Percentiles rank a stretch among this genome's conserved stretches.
Evolutionary conservation across 2,329 filamentous ascomycete species (phyloP).

Genomic region (Venturiaceae sp.): DNA sequence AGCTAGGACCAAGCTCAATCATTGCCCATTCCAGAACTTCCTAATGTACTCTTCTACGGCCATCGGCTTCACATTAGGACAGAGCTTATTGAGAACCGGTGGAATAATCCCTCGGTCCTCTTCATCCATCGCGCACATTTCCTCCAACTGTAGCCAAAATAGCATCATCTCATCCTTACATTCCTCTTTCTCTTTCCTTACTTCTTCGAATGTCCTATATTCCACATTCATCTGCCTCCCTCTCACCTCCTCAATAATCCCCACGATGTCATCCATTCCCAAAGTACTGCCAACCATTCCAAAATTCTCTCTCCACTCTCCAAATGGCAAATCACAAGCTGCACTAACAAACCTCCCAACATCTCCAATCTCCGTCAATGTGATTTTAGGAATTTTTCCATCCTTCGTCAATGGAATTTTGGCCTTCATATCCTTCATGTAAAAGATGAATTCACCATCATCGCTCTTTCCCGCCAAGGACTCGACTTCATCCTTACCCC

Average conservation of each 20-base stretch:
- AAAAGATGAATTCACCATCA: conserved; percentile 12
- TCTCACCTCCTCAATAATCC: conserved; percentile 15
- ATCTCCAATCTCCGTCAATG: conserved; percentile 23
- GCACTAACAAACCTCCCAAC: conserved; percentile 22
- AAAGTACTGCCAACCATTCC: conserved; percentile 22
- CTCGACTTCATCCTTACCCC: conserved; percentile 12
- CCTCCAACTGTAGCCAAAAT: background rate
- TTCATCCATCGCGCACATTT: background rate
- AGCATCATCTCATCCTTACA: background rate
- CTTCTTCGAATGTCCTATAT: conserved; percentile 11
- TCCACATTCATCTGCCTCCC: conserved; percentile 9
- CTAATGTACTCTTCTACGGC: background rate
- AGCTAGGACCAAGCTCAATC: background rate
- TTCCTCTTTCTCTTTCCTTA: conserved; percentile 6
- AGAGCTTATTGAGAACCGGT: background rate
- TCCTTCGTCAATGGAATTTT: conserved; percentile 17
- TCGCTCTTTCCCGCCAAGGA: conserved; percentile 16
- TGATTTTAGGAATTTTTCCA: conserved; percentile 17
- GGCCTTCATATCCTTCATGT: conserved; percentile 14
- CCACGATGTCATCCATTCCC: conserved; percentile 16
- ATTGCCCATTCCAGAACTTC: background rate
- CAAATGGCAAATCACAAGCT: conserved; percentile 18
- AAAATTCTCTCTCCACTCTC: conserved; percentile 18
- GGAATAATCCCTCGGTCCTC: background rate
- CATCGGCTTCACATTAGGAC: background rate